Percentiles rank a stretch among this genome's conserved stretches.
Conservation (phyloP, 306 rosid genomes). For the Elaeagnus macrophylla region DNA sequence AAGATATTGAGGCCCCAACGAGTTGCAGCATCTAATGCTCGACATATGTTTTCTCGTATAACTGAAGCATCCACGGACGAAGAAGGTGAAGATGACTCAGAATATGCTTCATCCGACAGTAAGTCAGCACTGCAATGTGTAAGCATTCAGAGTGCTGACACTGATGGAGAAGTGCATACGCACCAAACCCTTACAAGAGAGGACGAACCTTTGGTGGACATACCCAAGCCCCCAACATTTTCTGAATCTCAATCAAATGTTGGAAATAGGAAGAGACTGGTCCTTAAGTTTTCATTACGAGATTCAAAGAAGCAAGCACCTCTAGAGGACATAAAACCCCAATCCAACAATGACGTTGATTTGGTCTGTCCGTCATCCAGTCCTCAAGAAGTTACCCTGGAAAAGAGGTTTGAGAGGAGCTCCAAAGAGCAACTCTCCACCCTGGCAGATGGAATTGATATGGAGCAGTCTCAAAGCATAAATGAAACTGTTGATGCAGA, state of each 20-base stretch:
- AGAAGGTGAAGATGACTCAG: conserved; percentile 46
- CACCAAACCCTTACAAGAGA: conserved; percentile 18
- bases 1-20: conserved; percentile 59
- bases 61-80: conserved; percentile 53
- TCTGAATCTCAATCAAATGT: conserved; percentile 35
- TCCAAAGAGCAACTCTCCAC: conserved; percentile 23
- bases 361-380: conserved; percentile 28
- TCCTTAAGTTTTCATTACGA: conserved; percentile 54
- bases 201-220: conserved; percentile 24
- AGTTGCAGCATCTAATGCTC: conserved; percentile 68
- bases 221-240: conserved; percentile 25
- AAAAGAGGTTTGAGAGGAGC: conserved; percentile 16
- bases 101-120: conserved; percentile 52
- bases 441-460: conserved; percentile 15
- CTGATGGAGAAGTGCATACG: conserved; percentile 32
- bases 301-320: conserved; percentile 52
- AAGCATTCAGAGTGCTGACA: conserved; percentile 28
- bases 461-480: conserved; percentile 14
- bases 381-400: conserved; percentile 21
- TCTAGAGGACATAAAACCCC: conserved; percentile 22
- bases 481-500: conserved; percentile 25
- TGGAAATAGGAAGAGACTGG: conserved; percentile 40
- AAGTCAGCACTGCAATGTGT: conserved; percentile 27
- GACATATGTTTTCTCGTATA: conserved; percentile 49
- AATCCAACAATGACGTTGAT: conserved; percentile 30